Conservation (phyloP, 805 yeast genomes). For the Metschnikowia lunata region DNA sequence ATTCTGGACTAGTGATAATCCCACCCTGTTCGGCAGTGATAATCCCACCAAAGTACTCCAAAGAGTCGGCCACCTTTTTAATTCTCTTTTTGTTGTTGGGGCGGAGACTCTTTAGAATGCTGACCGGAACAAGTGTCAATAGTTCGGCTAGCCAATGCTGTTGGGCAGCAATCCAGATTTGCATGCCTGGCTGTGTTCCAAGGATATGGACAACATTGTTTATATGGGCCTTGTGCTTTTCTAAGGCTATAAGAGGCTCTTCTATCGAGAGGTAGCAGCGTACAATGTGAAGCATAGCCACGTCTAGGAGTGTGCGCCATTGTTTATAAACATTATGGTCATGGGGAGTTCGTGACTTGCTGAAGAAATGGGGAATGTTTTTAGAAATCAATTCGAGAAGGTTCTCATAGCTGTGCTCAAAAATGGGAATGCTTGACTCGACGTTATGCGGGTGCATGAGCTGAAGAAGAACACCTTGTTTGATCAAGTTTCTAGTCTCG, state of each 20-base stretch:
- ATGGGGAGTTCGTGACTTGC: slow-evolving; percentile 20
- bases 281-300: slow-evolving; percentile 58
- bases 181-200: slow-evolving; percentile 14
- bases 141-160: slow-evolving; percentile 62
- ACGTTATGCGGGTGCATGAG: slow-evolving; percentile 31
- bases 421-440: slow-evolving; percentile 24
- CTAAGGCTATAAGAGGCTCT: slow-evolving; percentile 54
- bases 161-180: slow-evolving; percentile 58
- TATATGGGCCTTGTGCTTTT: slow-evolving; percentile 63
- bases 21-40: slow-evolving; percentile 23
- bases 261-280: slow-evolving; percentile 57
- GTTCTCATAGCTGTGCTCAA: slow-evolving; percentile 34
- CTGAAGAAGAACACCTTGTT: slow-evolving; percentile 33
- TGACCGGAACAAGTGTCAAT: slow-evolving; percentile 44
- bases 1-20: slow-evolving; percentile 27
- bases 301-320: slow-evolving; percentile 51
- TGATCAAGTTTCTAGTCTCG: slow-evolving; percentile 35
- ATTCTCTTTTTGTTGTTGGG: slow-evolving; percentile 12
- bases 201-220: slow-evolving; percentile 41
- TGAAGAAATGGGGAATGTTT: slow-evolving; percentile 8
- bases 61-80: slow-evolving; percentile 8
- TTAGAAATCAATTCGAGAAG: slow-evolving; percentile 24
- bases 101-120: slow-evolving; percentile 23
- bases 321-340: slow-evolving; percentile 28
- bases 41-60: slow-evolving; percentile 32